These are phyloP conservation scores for Arthromyces matolae DNA, from an alignment of 768 basidiomycete species.

Conservation along the genomic window DNA sequence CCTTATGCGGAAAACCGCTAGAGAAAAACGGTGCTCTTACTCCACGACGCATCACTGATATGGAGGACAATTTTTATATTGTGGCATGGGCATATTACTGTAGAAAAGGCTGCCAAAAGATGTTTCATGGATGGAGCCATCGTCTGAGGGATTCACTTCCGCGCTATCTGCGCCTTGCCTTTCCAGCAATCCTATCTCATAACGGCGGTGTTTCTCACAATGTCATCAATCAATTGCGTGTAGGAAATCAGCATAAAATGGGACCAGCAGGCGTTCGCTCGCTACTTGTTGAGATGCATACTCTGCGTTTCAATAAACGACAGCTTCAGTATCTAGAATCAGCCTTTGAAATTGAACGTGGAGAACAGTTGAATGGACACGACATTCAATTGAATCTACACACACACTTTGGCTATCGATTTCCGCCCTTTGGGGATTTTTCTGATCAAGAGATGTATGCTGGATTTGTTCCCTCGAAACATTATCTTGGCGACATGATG, in stretches of 20 bases:
- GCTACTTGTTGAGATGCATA: background rate
- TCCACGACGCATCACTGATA: background rate
- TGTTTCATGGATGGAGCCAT: background rate
- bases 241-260: background rate
- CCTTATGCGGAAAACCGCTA: background rate
- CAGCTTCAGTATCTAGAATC: background rate
- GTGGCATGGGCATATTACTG: conserved; percentile 1
- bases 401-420: background rate
- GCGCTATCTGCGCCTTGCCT: background rate
- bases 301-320: background rate
- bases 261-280: background rate
- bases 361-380: background rate
- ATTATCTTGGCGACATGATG: background rate
- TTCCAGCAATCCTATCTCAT: background rate
- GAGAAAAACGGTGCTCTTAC: background rate
- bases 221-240: background rate
- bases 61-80: background rate
- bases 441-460: background rate
- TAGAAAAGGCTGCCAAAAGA: background rate
- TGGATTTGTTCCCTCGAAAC: background rate
- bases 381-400: background rate
- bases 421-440: background rate
- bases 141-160: background rate
- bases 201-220: background rate
- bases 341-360: background rate